Conservation (phyloP, 177 flowering plant genomes). For the Tripterygium wilfordii region DNA sequence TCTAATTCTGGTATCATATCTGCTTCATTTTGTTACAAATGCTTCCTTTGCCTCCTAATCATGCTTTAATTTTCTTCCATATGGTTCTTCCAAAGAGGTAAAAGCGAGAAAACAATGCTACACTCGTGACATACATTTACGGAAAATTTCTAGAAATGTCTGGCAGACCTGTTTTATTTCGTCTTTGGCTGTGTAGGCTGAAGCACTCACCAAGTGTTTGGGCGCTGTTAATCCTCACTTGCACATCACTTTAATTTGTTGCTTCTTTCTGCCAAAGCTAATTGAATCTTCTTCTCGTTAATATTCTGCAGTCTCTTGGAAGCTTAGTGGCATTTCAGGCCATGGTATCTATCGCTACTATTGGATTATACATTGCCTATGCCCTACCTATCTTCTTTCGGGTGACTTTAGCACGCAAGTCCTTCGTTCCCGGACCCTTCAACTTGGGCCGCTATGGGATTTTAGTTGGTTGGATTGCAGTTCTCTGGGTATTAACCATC, state of each 20-base stretch:
- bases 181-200: too few relatives aligned
- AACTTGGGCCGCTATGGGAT: constrained; percentile 73
- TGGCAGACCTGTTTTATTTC: too few relatives aligned
- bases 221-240: too few relatives aligned
- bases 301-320: constrained; percentile 70
- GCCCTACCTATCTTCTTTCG: constrained; percentile 82
- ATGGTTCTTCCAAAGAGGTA: too few relatives aligned
- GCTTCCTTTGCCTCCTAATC: too few relatives aligned
- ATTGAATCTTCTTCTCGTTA: not conserved
- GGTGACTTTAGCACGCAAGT: constrained; percentile 80
- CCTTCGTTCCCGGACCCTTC: constrained; percentile 79
- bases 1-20: too few relatives aligned
- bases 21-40: not conserved
- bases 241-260: too few relatives aligned
- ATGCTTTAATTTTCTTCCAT: too few relatives aligned
- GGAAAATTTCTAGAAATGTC: too few relatives aligned
- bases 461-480: constrained; percentile 84
- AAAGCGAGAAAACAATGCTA: too few relatives aligned
- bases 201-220: too few relatives aligned
- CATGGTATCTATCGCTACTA: constrained; percentile 92
- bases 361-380: constrained; percentile 88
- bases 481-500: constrained; percentile 87
- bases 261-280: constrained; percentile 1
- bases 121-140: too few relatives aligned
- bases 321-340: constrained; percentile 91